phyloP scores from a whole-genome alignment of 345 rosid genomes.

The Lumnitzera racemosa region DNA sequence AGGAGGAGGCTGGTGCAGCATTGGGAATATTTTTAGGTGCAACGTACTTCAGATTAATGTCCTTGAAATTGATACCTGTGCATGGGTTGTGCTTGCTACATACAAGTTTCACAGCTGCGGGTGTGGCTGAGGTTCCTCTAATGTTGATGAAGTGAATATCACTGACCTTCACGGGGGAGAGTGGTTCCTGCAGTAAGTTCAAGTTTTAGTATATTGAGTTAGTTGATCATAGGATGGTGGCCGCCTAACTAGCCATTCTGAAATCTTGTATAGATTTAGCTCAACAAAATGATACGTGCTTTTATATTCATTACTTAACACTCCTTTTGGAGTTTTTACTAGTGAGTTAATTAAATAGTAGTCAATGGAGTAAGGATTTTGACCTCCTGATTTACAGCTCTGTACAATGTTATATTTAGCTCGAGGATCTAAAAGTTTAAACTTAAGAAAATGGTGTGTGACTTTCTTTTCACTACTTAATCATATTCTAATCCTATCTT shows the following conservation, averaged over 20 bases:
- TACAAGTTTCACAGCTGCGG: slow-evolving; percentile 26
- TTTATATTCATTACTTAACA: too few species aligned
- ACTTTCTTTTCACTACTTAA: too few species aligned
- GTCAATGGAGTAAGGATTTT: too few species aligned
- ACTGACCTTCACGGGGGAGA: slow-evolving; percentile 40
- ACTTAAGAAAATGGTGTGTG: too few species aligned
- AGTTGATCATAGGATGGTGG: not conserved
- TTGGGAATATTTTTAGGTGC: slow-evolving; percentile 1
- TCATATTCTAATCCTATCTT: too few species aligned
- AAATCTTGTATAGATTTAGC: too few species aligned
- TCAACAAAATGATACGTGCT: too few species aligned
- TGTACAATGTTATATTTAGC: too few species aligned
- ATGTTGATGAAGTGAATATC: slow-evolving; percentile 34
- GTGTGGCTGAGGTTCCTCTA: slow-evolving; percentile 33
- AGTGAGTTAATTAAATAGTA: too few species aligned
- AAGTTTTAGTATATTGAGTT: not conserved
- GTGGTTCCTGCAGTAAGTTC: slow-evolving; percentile 19
- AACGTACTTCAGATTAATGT: slow-evolving; percentile 29
- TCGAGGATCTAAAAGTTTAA: too few species aligned
- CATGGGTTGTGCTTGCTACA: slow-evolving; percentile 54
- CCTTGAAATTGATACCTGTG: slow-evolving; percentile 20
- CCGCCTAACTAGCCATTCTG: not conserved
- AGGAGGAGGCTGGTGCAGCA: slow-evolving; percentile 15
- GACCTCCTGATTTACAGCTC: too few species aligned
- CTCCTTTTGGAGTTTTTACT: too few species aligned